phyloP scores from a whole-genome alignment of 805 yeast genomes.

The Barnettozyma salicaria region DNA sequence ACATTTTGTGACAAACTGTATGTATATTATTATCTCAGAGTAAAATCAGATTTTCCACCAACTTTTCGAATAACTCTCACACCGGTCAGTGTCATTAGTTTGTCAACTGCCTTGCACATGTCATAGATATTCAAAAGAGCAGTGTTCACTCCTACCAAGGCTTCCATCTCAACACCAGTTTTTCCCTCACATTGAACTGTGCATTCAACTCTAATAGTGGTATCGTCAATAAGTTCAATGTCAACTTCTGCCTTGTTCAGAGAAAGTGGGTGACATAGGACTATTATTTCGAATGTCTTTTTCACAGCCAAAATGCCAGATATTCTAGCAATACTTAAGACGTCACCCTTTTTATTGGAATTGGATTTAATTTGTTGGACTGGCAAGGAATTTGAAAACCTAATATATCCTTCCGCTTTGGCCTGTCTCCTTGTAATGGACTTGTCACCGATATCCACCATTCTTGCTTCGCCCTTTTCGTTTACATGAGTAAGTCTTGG shows the following conservation, averaged over 20 bases:
- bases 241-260: slow-evolving; percentile 36
- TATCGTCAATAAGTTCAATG: slow-evolving; percentile 23
- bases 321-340: slow-evolving; percentile 40
- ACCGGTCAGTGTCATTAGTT: slow-evolving; percentile 35
- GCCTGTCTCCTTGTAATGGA: slow-evolving; percentile 36
- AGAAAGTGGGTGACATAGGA: slow-evolving; percentile 44
- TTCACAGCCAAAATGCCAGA: slow-evolving; percentile 50
- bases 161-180: slow-evolving; percentile 58
- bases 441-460: slow-evolving; percentile 45
- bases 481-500: slow-evolving; percentile 34
- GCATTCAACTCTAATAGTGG: slow-evolving; percentile 29
- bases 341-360: slow-evolving; percentile 47
- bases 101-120: slow-evolving; percentile 55
- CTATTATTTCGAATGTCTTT: slow-evolving; percentile 40
- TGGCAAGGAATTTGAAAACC: slow-evolving; percentile 32
- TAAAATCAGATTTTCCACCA: slow-evolving; percentile 37
- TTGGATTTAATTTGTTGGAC: slow-evolving; percentile 30
- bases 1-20: background rate
- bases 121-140: slow-evolving; percentile 46
- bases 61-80: slow-evolving; percentile 35
- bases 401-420: slow-evolving; percentile 37
- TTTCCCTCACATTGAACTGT: slow-evolving; percentile 42
- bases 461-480: slow-evolving; percentile 36
- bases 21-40: background rate
- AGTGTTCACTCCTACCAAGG: slow-evolving; percentile 40